These are phyloP conservation scores for Xylaria curta DNA, from an alignment of 495 filamentous ascomycete species.

Conservation along the genomic window DNA sequence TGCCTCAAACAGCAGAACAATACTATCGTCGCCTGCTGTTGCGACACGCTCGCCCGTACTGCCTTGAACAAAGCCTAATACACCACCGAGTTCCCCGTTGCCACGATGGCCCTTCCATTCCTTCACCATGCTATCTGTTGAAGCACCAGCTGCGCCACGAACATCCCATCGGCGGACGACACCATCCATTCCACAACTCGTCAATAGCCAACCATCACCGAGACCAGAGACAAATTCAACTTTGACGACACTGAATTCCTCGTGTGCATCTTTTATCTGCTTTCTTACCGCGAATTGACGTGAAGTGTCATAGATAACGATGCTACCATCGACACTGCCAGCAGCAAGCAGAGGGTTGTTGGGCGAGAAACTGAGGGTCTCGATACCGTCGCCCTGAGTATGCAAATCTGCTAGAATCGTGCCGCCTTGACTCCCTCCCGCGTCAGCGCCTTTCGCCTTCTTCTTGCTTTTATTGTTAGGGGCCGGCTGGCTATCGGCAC, in stretches of 20 bases:
- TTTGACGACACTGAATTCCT: conserved; percentile 84
- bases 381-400: conserved; percentile 74
- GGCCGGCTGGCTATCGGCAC: conserved; percentile 42
- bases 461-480: conserved; percentile 42
- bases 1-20: conserved; percentile 72
- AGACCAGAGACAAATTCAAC: conserved; percentile 75
- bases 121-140: conserved; percentile 66
- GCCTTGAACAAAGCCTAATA: conserved; percentile 85
- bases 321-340: conserved; percentile 87
- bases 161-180: conserved; percentile 87
- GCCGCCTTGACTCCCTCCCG: conserved; percentile 58
- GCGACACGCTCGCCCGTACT: conserved; percentile 72
- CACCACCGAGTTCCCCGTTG: conserved; percentile 82
- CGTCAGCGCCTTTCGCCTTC: conserved; percentile 51
- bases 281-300: conserved; percentile 81
- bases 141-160: conserved; percentile 72
- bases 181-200: conserved; percentile 85
- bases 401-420: conserved; percentile 72
- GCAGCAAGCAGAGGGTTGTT: conserved; percentile 81
- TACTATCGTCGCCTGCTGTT: conserved; percentile 87
- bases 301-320: conserved; percentile 85
- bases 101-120: conserved; percentile 83
- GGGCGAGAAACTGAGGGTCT: conserved; percentile 83
- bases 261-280: conserved; percentile 81
- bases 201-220: conserved; percentile 68